Evolutionary conservation across 2,329 filamentous ascomycete genomes (phyloP).

Genomic region (Ceratocystis albifundus): DNA sequence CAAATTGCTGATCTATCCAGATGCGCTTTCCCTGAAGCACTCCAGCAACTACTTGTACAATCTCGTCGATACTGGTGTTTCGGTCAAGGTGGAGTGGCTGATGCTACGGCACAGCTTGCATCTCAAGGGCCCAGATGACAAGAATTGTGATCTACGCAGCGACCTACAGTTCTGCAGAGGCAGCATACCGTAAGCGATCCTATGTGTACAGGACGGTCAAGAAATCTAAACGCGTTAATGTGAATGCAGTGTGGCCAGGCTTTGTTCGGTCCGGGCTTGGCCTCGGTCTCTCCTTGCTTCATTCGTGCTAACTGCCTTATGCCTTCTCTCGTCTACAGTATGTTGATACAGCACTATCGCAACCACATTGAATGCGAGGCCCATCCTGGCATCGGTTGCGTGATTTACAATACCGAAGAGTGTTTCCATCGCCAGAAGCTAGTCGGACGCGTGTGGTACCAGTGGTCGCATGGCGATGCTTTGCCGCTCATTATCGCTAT

Average conservation of each 20-base stretch:
- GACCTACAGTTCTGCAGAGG: conserved; percentile 50
- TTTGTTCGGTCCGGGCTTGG: not conserved
- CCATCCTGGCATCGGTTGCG: conserved; percentile 44
- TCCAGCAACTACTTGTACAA: conserved; percentile 51
- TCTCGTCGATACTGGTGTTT: conserved; percentile 53
- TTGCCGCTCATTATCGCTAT: conserved; percentile 7
- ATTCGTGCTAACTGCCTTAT: not conserved
- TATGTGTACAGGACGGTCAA: not conserved
- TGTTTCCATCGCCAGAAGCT: conserved; percentile 35
- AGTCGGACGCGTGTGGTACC: not conserved
- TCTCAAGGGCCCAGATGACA: conserved; percentile 52
- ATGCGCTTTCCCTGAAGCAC: conserved; percentile 60
- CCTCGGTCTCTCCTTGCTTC: not conserved
- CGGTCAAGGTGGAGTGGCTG: conserved; percentile 58
- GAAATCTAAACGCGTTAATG: too few species aligned
- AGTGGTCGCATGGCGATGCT: not conserved
- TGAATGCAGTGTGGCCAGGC: too few species aligned
- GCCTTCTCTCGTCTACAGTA: conserved; percentile 29
- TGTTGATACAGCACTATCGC: conserved; percentile 48
- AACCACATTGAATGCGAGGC: conserved; percentile 52
- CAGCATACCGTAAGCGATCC: conserved; percentile 41
- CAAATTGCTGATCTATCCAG: conserved; percentile 52
- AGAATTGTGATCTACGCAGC: conserved; percentile 46
- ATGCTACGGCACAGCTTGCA: conserved; percentile 51
- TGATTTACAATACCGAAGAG: conserved; percentile 40